Evolutionary conservation across 306 rosid genomes (phyloP), one percentile per base, ranked within the genome.

Genomic region (Trifolium pratense): DNA sequence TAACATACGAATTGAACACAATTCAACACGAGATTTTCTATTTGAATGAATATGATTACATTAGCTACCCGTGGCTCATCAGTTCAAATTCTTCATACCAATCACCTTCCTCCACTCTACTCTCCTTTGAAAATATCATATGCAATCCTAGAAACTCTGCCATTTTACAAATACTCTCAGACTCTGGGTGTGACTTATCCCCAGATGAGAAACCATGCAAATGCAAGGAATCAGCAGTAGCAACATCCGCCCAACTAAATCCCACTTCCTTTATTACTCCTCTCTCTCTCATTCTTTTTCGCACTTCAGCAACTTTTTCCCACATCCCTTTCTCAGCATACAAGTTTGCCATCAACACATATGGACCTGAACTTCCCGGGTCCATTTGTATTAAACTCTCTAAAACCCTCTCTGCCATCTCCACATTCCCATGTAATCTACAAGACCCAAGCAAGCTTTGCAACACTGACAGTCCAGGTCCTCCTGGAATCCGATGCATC

Each of bases 391-490:
- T 77, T 83, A 90, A 81, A 23, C 73, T 61, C 61, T 76, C 76
- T 0, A 74, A 80, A 15, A 84, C 81, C 64, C 76, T 84, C 84
- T 90, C 97, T 8, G 87, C 98, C 85, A 90, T 86, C 78, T 93
- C 91, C 66, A 86, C 63, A 53, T 93, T 82, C 59, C 91, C 90
- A 67, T 93, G 80, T 70, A 86, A 64, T 76, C 73, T 83, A 80
- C 97, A 89, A 15, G 97, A 90, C 45, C 96, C 97, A 57, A 90
- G 93, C 75, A 90, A 73, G 84, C 97, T 93, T 67, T 90, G 96
- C 78, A 89, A 66, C 78, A 84, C 87, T 11, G 90, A 86, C 58
- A 89, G 52, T 52, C 91, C 87, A 16, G 93, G 96, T 49, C 85
- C 83, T 25, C 88, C 90, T 0, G 97, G 90, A 70, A 90, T 87